Evolutionary conservation across 1,139 yeast genomes (phyloP).

Genomic region (Protomyces lactucae-debilis): DNA sequence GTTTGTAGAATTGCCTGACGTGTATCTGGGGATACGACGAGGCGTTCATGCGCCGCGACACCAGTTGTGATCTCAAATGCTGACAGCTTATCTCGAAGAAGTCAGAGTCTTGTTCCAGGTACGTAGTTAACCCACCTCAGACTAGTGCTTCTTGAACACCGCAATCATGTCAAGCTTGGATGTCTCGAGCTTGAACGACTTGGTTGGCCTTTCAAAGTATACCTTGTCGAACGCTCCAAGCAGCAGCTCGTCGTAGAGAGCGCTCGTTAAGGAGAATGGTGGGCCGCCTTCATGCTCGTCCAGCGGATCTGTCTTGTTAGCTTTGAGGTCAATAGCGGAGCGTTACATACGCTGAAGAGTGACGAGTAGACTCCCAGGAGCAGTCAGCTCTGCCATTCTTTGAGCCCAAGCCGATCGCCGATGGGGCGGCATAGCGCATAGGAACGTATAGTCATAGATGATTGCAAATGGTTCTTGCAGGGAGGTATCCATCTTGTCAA

Average conservation of each 20-base stretch:
- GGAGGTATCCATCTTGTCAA: background rate
- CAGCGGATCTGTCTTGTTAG: slow-evolving; percentile 1
- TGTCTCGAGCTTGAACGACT: background rate
- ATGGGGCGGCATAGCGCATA: slow-evolving; percentile 5
- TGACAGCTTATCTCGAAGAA: no score
- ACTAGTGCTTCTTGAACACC: background rate
- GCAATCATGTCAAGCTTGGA: background rate
- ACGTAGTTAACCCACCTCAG: no score
- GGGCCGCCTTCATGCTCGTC: slow-evolving; percentile 15
- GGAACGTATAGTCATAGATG: slow-evolving; percentile 8
- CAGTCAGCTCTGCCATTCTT: slow-evolving; percentile 5
- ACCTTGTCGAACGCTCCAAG: background rate
- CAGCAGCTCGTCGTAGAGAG: slow-evolving; percentile 5
- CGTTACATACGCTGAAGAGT: background rate
- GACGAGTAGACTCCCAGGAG: background rate
- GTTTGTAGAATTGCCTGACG: no score
- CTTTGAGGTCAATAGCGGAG: background rate
- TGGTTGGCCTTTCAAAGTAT: background rate
- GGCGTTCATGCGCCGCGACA: no score
- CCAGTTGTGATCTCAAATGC: no score
- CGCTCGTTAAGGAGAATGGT: background rate
- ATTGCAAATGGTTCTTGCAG: background rate
- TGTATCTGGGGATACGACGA: no score
- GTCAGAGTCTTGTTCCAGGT: no score
- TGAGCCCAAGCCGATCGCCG: background rate